Evolutionary conservation across 2,329 filamentous ascomycete genomes (phyloP).

Genomic region (Fusarium nanum): DNA sequence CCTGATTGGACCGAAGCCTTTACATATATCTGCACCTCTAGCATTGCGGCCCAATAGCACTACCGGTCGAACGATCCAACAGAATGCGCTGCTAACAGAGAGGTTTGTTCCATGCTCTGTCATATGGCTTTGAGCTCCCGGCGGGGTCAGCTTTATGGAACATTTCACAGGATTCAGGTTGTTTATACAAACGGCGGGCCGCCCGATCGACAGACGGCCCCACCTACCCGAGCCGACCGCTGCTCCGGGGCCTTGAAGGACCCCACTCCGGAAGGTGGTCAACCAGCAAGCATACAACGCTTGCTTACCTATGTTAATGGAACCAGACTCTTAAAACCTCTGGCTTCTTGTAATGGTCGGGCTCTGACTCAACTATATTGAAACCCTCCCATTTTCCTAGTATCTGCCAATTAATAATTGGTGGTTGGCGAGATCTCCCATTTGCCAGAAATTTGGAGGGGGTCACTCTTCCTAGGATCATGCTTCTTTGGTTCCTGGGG

Average conservation of each 20-base stretch:
- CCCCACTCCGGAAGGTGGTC: neutral
- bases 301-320: neutral
- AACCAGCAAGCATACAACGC: neutral
- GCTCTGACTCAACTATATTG: neutral
- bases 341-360: neutral
- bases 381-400: neutral
- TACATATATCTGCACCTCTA: neutral
- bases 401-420: neutral
- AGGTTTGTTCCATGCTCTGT: neutral
- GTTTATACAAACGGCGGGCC: slow-evolving; percentile 24
- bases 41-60: neutral
- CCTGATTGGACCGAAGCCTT: neutral
- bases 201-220: slow-evolving; percentile 33
- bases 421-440: neutral
- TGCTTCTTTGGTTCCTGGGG: slow-evolving; percentile 10
- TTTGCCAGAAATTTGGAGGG: neutral
- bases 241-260: neutral
- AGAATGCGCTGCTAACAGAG: neutral
- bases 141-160: neutral
- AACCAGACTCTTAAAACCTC: neutral
- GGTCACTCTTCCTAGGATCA: slow-evolving; percentile 15
- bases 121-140: neutral
- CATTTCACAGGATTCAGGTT: neutral
- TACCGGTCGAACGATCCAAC: neutral
- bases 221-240: slow-evolving; percentile 23